Base-by-base conservation (phyloP, 768 basidiomycete genomes). In the Tricholoma hemisulphureum region DNA sequence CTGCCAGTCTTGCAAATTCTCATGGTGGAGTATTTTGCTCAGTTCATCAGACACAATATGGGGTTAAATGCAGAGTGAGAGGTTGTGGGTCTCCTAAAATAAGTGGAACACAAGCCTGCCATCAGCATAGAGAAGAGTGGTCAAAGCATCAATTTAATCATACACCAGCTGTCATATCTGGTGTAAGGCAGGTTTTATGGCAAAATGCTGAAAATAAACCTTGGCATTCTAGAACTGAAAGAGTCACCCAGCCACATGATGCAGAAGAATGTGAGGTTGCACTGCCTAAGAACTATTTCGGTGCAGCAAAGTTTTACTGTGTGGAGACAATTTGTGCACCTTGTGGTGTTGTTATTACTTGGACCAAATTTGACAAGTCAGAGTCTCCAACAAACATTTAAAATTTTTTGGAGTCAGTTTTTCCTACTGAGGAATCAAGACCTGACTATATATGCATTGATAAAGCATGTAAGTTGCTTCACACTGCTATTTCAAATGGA, bases 1-100 rank as follows among this genome's bases (percentile, higher is more conserved):
- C 49, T 37, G 35, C 4, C 16, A 49, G 57, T 34, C 28, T 61
- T 2, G 29, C 37, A 29, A 63, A 63, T 63, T 51, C 55, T 11
- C 2, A 53, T 49, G 48, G 55, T 26, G 62, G 55, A 21, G 51
- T 58, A 16, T 64, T 64, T 52, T 61, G 60, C 39, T 26, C 20
- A 14, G 24, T 35, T 2, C 58, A 62, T 53, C 49, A 58, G 48
- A 9, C 24, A 4, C 1, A n/a, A 2, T 59, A 56, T 56, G 49
- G 50, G 9, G 26, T 23, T 8, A 55, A 49, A 41, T 62, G 58
- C 51, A 46, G 34, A 8, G 31, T 62, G 11, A 21, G 18, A 37
- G 55, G 46, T 14, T 62, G 61, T 32, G 9, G 31, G 43, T 32
- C 29, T 1, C 5, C 20, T 21, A 37, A 41, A 24, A 39, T n/a